phyloP scores from a whole-genome alignment of 306 rosid genomes.

The Casuarina glauca region DNA sequence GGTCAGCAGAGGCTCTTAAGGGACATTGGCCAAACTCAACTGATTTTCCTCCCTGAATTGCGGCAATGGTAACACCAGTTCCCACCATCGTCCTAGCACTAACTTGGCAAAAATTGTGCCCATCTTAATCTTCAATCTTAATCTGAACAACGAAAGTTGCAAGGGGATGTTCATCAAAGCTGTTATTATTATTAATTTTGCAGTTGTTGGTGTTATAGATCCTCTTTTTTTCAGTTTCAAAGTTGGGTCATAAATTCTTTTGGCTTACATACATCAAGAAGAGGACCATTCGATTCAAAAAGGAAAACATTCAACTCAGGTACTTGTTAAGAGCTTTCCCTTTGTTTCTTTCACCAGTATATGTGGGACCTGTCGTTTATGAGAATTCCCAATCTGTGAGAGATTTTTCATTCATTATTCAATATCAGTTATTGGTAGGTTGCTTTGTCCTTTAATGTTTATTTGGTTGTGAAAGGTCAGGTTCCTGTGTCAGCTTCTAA shows the following conservation, averaged over 20 bases:
- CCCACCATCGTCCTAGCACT: no score
- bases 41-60: not conserved
- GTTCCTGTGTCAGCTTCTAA: constrained; percentile 32
- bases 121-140: not conserved
- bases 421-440: constrained; percentile 4
- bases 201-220: not conserved
- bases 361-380: not conserved
- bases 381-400: not conserved
- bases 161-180: not conserved
- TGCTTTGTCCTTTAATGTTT: constrained; percentile 33
- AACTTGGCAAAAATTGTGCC: no score
- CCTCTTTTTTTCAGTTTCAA: no score
- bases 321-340: not conserved
- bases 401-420: not conserved
- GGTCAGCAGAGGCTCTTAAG: not conserved
- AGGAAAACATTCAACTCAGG: not conserved
- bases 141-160: not conserved
- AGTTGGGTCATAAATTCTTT: not conserved
- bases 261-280: not conserved
- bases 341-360: not conserved
- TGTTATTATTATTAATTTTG: not conserved
- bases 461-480: constrained; percentile 27
- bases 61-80: not conserved
- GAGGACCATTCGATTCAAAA: not conserved
- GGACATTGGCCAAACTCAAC: not conserved